Evolutionary conservation across 140 eudicot genomes (phyloP), one percentile per base, ranked within the genome.

Genomic region (Senecio squalidus): DNA sequence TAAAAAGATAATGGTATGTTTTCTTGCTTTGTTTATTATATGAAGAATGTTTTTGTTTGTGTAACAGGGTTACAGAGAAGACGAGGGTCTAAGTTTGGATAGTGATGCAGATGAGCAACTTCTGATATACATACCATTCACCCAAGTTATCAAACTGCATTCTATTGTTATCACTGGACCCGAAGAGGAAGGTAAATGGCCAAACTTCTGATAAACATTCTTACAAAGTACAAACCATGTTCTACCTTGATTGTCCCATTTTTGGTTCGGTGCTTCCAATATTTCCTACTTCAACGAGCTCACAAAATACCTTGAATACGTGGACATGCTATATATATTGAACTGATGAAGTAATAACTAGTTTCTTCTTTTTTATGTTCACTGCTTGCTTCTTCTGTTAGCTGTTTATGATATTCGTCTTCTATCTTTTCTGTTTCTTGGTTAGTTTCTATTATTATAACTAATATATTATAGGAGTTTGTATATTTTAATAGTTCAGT

Each of bases 61-160:
- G 69, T 20, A 66, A 46, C 75, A 91, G 98, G 98, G 96, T 45
- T 91, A 91, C 66, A 81, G 98, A 69, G 98, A 91, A 68, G 98
- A 91, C 44, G 98, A 86, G 55, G 96, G 98, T 45, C 77, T 91
- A 73, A 70, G 55, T 69, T 67, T 91, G 64, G 96, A 86, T 70
- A 91, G 98, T 79, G 98, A 91, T 79, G 98, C 98, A 30, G 98
- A 91, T 81, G 98, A 91, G 65, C 98, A 91, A 52, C 92, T 91
- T 53, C 62, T 91, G 77, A 81, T 91, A 26, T 91, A 91, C 57
- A 76, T 91, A 65, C 98, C 98, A 31, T 91, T 91, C 57, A 81
- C 78, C 60, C 92, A 81, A 81, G 95, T 91, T 50, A 64, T 91
- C 54, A 91, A 91, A 76, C 74, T 91, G 64, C 98, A 91, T 55